A percentile compares a stretch with the other conserved stretches of the same genome.
Evolutionary conservation across 495 filamentous ascomycete species (phyloP).

Genomic region (Cercophora scortea): DNA sequence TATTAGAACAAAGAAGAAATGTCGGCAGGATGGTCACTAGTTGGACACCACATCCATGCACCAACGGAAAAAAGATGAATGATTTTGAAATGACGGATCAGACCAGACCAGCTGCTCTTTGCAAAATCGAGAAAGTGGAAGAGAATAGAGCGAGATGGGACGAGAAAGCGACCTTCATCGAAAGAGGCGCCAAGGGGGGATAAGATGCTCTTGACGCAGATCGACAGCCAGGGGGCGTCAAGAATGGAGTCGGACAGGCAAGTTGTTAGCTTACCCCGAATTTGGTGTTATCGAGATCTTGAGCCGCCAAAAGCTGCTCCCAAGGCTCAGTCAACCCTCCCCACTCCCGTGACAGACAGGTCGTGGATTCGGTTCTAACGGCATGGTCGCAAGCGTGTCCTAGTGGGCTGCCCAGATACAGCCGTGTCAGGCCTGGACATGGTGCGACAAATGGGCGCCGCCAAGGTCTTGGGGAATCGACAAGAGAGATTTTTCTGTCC

Average conservation of each 20-base stretch:
- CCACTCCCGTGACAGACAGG: neutral
- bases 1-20: too few species aligned
- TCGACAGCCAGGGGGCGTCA: neutral
- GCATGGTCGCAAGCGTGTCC: too few species aligned
- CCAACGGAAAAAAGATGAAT: neutral
- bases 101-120: neutral
- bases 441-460: neutral
- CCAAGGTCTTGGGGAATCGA: neutral
- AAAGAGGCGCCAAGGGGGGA: neutral
- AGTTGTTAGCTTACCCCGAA: neutral
- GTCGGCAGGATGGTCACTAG: too few species aligned
- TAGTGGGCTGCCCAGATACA: neutral
- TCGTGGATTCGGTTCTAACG: too few species aligned
- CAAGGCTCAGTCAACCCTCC: neutral
- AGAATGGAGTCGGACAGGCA: neutral
- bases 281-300: neutral
- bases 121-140: neutral
- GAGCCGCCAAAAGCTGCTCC: neutral
- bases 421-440: neutral
- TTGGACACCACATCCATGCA: too few species aligned
- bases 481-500: neutral
- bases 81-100: neutral
- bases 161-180: neutral
- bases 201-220: neutral
- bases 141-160: too few species aligned